Evolutionary conservation across 2,329 filamentous ascomycete species (phyloP).

Genomic region (Exophiala aquamarina): DNA sequence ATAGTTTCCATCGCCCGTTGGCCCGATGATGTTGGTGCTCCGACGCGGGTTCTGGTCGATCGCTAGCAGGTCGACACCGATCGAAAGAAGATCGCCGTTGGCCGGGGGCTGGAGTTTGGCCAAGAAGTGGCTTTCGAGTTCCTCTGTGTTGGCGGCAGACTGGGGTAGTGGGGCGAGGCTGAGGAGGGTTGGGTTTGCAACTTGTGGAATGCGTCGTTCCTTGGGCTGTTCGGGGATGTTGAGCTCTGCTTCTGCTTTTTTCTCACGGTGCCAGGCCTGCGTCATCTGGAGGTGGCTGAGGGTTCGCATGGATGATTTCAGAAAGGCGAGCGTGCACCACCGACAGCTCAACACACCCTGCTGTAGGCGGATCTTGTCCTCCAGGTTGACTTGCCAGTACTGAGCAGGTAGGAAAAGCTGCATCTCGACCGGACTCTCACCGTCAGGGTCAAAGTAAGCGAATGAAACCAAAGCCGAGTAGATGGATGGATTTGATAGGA

Average conservation of each 20-base stretch:
- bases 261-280: constrained; percentile 34
- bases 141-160: constrained; percentile 2
- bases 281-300: constrained; percentile 36
- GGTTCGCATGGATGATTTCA: constrained; percentile 36
- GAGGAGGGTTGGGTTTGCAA: neutral
- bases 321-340: constrained; percentile 40
- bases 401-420: constrained; percentile 37
- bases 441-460: constrained; percentile 42
- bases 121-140: constrained; percentile 14
- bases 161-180: constrained; percentile 1
- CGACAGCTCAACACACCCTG: constrained; percentile 35
- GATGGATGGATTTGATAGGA: constrained; percentile 41
- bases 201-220: no score
- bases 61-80: no score
- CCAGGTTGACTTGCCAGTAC: constrained; percentile 32
- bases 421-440: constrained; percentile 34
- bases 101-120: no score
- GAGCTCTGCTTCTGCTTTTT: neutral
- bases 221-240: neutral
- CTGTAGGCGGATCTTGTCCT: constrained; percentile 36
- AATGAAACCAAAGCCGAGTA: constrained; percentile 42
- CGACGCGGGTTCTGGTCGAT: no score
- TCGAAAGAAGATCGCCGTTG: no score
- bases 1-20: neutral
- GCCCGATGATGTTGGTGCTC: neutral